phyloP scores from a whole-genome alignment of 179 eudicot genomes.

The Beta macrorhiza region DNA sequence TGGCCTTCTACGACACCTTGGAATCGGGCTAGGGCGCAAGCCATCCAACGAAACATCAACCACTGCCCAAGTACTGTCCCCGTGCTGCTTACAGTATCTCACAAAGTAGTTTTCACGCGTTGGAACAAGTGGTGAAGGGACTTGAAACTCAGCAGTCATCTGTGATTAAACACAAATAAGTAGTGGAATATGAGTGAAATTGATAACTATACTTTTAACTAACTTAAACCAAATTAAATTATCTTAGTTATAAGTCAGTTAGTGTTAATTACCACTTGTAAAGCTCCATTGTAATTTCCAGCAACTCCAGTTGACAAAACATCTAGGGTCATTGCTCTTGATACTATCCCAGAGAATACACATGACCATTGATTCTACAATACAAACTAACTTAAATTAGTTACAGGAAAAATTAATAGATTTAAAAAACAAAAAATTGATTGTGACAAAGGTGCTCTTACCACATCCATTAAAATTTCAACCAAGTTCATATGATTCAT shows the following conservation, averaged over 20 bases:
- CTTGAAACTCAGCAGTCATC: conserved; percentile 69
- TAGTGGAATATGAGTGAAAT: background rate
- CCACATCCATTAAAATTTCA: conserved; percentile 96
- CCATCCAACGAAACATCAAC: conserved; percentile 55
- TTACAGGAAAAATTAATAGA: background rate
- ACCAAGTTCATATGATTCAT: conserved; percentile 90
- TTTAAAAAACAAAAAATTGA: no score
- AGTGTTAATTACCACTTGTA: conserved; percentile 71
- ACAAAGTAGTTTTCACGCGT: conserved; percentile 56
- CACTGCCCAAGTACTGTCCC: conserved; percentile 53
- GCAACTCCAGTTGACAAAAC: conserved; percentile 95
- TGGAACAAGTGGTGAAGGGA: conserved; percentile 60
- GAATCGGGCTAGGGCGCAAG: conserved; percentile 41
- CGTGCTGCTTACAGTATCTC: conserved; percentile 56
- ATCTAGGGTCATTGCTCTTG: conserved; percentile 83
- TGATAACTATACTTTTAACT: background rate
- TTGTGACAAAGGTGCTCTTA: conserved; percentile 23
- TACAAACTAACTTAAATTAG: background rate
- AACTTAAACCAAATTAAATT: background rate
- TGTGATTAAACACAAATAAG: conserved; percentile 1
- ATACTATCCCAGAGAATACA: conserved; percentile 74
- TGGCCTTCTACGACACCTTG: conserved; percentile 58
- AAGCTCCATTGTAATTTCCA: conserved; percentile 92
- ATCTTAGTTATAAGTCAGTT: background rate
- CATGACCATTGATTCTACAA: conserved; percentile 80